These are phyloP conservation scores for Botryobasidium botryosum DNA, from an alignment of 768 basidiomycete genomes.

Conservation along the genomic window DNA sequence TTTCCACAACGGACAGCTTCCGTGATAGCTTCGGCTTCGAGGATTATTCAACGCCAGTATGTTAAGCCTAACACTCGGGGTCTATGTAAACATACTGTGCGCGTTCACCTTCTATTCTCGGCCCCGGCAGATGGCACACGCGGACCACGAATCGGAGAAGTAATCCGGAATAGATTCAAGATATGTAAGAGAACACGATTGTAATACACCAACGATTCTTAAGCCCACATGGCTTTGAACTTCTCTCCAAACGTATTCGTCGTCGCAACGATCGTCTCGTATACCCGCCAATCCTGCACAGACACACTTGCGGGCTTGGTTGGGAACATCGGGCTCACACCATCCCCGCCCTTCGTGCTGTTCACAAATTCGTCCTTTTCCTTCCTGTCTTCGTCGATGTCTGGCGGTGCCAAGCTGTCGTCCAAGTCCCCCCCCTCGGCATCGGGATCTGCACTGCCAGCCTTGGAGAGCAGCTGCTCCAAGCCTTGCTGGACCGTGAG, in stretches of 20 bases:
- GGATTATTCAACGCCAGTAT: no score
- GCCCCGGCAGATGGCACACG: no score
- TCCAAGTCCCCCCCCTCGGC: slow-evolving; percentile 15
- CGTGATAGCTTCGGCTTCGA: no score
- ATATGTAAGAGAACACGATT: no score
- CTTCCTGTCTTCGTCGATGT: slow-evolving; percentile 14
- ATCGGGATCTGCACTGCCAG: slow-evolving; percentile 12
- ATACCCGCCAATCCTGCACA: slow-evolving; percentile 38
- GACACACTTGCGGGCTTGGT: slow-evolving; percentile 14
- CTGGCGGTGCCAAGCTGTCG: slow-evolving; percentile 9
- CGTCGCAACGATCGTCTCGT: slow-evolving; percentile 29
- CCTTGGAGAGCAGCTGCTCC: slow-evolving; percentile 28
- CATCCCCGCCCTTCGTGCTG: slow-evolving; percentile 22
- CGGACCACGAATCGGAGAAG: no score
- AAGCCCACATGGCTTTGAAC: slow-evolving; percentile 49
- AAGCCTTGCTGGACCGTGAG: slow-evolving; percentile 33
- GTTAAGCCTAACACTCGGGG: no score
- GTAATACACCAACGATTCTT: neutral
- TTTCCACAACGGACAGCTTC: no score
- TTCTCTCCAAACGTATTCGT: slow-evolving; percentile 38
- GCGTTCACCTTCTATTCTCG: no score
- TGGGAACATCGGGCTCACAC: neutral
- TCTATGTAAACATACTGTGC: no score
- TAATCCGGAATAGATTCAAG: no score
- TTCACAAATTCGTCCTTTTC: slow-evolving; percentile 13